Base-by-base conservation (phyloP, 805 yeast genomes). In the Starmerella scarabaei region DNA sequence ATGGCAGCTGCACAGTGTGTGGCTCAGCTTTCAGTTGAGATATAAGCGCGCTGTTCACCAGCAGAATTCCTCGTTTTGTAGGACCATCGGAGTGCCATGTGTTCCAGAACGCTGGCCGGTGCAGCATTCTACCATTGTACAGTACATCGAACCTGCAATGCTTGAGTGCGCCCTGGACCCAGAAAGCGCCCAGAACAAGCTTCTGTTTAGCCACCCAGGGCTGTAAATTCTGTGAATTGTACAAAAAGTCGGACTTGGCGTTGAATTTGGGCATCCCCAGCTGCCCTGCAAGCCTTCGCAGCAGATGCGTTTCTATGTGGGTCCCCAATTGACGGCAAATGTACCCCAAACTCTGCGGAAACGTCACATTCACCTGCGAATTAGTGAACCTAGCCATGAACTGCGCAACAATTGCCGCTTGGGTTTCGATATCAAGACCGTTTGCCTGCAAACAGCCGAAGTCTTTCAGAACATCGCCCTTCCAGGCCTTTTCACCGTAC, bases 31-130 rank as follows among this genome's bases (percentile, higher is more conserved):
- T 88, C 36, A 71, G 69, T 33, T 69, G 67, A 51, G 72, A 78
- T 55, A 80, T 83, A 55, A 79, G 81, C 4, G 80, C 71, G 53
- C 82, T 94, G 43, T 74, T 74, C 51, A 84, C 75, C 1, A 94
- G 94, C 3, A 93, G 85, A n/a, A 81, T 81, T 21, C 69, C 66
- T 15, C 82, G 84, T 24, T 61, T 61, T 9, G 77, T 73, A 1
- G 57, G 55, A 38, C 73, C 61, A n/a, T 75, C 73, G 0, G 18
- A 76, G 64, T 48, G 82, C 63, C 14, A 77, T 68, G 14, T 93
- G 74, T 7, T 93, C 94, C 50, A 48, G 21, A 27, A 83, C 64
- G 56, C 77, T 72, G 40, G 84, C 73, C 41, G 66, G 57, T 20
- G 64, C 55, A 15, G 63, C 62, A 38, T 59, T 60, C 3, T 73